phyloP scores from a whole-genome alignment of 169 alveolate genomes.

The Eimeria maxima region DNA sequence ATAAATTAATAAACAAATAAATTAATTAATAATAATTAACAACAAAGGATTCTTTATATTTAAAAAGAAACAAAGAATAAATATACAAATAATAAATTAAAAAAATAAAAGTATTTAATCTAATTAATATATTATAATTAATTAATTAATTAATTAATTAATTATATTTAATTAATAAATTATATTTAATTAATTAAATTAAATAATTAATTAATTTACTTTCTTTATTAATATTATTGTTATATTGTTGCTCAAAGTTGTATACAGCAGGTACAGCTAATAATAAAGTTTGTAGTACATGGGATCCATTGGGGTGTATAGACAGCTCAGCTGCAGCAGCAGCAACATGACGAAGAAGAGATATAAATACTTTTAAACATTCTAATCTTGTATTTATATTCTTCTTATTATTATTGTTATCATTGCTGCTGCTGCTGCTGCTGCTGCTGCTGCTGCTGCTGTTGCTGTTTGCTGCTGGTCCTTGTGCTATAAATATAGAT shows the following conservation, averaged over 20 bases:
- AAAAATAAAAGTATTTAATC: neutral
- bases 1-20: too few species aligned
- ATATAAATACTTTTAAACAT: neutral
- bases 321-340: conserved; percentile 34
- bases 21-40: too few species aligned
- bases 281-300: conserved; percentile 75
- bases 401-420: neutral
- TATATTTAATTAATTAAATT: too few species aligned
- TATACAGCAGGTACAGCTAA: conserved; percentile 35
- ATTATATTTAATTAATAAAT: too few species aligned
- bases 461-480: neutral
- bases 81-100: neutral
- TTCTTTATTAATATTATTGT: neutral
- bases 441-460: neutral
- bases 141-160: too few species aligned
- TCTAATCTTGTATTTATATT: neutral
- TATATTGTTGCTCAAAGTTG: neutral
- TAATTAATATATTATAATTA: too few species aligned
- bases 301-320: conserved; percentile 68
- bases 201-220: neutral
- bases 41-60: neutral
- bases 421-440: neutral
- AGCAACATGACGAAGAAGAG: neutral
- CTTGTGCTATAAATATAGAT: neutral
- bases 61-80: neutral